A percentile compares a stretch with the other conserved stretches of the same genome.
These are phyloP conservation scores for Geosmithia flava DNA, from an alignment of 2,329 filamentous ascomycete genomes.

Conservation along the genomic window DNA sequence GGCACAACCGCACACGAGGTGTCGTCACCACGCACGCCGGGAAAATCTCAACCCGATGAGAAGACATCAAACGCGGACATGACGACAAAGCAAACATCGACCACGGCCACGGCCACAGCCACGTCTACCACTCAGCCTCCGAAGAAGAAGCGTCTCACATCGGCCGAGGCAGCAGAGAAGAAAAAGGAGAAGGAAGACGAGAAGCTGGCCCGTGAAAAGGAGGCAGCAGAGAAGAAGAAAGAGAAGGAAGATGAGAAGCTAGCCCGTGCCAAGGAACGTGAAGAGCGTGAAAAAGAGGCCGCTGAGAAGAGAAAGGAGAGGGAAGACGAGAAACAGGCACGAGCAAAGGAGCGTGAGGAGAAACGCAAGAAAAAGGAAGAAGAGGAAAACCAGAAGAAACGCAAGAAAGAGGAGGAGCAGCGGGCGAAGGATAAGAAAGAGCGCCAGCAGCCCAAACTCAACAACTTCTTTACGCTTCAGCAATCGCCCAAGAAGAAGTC, in stretches of 20 bases:
- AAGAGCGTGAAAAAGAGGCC: slow-evolving; percentile 18
- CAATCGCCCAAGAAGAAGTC: slow-evolving; percentile 25
- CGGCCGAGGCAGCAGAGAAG: slow-evolving; percentile 14
- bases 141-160: slow-evolving; percentile 31
- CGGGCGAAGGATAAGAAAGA: slow-evolving; percentile 27
- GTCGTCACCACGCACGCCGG: slow-evolving; percentile 25
- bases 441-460: slow-evolving; percentile 33
- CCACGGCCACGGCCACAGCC: slow-evolving; percentile 8
- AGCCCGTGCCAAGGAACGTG: slow-evolving; percentile 17
- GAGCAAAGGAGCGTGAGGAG: slow-evolving; percentile 24
- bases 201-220: slow-evolving; percentile 23
- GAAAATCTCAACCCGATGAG: slow-evolving; percentile 6
- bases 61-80: neutral
- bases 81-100: slow-evolving; percentile 3
- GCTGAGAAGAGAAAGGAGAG: slow-evolving; percentile 15
- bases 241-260: slow-evolving; percentile 18
- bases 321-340: slow-evolving; percentile 25
- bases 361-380: slow-evolving; percentile 28
- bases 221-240: slow-evolving; percentile 21
- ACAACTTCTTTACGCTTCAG: slow-evolving; percentile 30
- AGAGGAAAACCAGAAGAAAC: slow-evolving; percentile 29
- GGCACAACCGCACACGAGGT: slow-evolving; percentile 21
- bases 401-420: slow-evolving; percentile 36
- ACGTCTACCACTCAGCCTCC: slow-evolving; percentile 9
- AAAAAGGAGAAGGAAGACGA: too few relatives aligned